phyloP scores from a whole-genome alignment of 139 green algal genomes.

The Tetradesmus lagerheimii region DNA sequence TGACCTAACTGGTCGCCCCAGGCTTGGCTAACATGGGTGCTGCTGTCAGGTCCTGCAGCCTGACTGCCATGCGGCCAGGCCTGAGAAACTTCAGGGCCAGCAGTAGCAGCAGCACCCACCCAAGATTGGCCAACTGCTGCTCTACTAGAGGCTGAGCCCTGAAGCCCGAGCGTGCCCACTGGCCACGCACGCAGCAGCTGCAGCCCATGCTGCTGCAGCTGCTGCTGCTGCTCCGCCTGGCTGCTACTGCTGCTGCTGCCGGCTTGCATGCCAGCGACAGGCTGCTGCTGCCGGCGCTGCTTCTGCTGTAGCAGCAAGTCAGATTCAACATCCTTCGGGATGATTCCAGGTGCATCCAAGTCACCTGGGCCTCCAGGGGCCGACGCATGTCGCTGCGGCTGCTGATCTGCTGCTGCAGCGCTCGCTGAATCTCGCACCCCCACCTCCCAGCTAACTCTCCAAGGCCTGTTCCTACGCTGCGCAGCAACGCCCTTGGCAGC shows the following conservation, averaged over 20 bases:
- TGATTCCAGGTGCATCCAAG: background rate
- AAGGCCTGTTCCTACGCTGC: background rate
- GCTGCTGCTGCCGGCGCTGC: background rate
- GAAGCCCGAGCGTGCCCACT: background rate
- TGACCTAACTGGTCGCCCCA: too few relatives aligned
- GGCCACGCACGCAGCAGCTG: background rate
- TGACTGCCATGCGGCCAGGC: background rate
- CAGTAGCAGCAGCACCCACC: too few relatives aligned
- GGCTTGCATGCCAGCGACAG: background rate
- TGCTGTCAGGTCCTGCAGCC: background rate
- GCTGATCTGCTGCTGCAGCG: background rate
- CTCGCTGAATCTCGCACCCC: background rate
- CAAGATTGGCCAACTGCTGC: background rate
- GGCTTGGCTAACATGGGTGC: background rate
- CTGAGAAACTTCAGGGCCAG: background rate
- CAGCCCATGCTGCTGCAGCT: background rate
- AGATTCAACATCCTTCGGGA: background rate
- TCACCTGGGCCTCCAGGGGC: background rate
- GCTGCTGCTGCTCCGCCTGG: background rate
- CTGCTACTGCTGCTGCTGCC: background rate
- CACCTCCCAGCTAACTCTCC: background rate
- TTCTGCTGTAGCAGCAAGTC: background rate
- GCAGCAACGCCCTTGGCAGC: background rate
- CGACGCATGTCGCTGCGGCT: background rate
- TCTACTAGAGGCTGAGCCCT: background rate